phyloP scores from a whole-genome alignment of 192 early-diverging fungal genomes.

The Pecoramyces ruminantium region DNA sequence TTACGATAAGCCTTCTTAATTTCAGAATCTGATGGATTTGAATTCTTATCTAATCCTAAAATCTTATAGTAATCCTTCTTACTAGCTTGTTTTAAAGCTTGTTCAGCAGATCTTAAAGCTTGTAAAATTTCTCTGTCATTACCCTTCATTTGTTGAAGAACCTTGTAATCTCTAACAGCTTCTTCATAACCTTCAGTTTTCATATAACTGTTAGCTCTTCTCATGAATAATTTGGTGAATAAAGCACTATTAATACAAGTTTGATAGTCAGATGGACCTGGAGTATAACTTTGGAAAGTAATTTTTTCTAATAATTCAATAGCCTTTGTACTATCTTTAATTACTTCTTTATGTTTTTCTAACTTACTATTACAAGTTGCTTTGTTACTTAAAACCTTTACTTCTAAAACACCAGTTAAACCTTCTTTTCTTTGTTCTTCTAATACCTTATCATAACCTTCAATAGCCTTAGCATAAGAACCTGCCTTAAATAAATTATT shows the following conservation, averaged over 20 bases:
- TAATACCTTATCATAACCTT: conserved; percentile 46
- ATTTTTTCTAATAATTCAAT: conserved; percentile 32
- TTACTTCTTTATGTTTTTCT: conserved; percentile 26
- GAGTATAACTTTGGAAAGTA: conserved; percentile 10
- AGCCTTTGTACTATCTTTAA: conserved; percentile 46
- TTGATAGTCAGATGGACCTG: conserved; percentile 12
- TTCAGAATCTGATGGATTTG: conserved; percentile 57
- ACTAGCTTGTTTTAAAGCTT: conserved; percentile 47
- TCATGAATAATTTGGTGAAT: conserved; percentile 58
- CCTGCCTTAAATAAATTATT: conserved; percentile 54
- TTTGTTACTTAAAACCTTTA: conserved; percentile 57
- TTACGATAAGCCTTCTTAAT: conserved; percentile 65
- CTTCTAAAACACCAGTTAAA: conserved; percentile 18
- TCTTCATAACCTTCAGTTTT: conserved; percentile 61
- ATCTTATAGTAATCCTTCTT: conserved; percentile 96
- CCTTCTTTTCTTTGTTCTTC: conserved; percentile 43
- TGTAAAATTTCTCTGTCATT: conserved; percentile 27
- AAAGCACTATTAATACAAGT: conserved; percentile 19
- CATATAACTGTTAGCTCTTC: conserved; percentile 54
- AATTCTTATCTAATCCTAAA: conserved; percentile 53
- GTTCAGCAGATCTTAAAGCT: conserved; percentile 39
- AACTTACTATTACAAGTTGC: conserved; percentile 52
- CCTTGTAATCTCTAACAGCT: conserved; percentile 57
- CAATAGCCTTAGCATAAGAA: conserved; percentile 38
- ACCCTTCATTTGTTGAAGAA: conserved; percentile 36